phyloP scores from a whole-genome alignment of 2,329 filamentous ascomycete genomes.

The Gnomoniopsis smithogilvyi region DNA sequence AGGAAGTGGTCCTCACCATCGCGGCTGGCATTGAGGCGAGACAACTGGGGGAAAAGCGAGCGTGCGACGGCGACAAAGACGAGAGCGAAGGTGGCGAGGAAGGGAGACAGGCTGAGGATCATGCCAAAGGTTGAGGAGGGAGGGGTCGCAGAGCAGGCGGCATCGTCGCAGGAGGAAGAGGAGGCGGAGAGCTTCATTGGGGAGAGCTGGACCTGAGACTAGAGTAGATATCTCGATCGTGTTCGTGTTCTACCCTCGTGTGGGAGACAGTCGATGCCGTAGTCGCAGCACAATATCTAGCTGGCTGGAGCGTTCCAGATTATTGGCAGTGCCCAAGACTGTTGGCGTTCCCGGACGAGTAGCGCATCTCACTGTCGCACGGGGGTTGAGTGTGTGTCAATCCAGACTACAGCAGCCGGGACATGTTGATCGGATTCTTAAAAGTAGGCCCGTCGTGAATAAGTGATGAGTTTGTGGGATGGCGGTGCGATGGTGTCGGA shows the following conservation, averaged over 20 bases:
- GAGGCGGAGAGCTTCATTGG: constrained; percentile 6
- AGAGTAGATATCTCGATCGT: background rate
- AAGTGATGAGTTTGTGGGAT: background rate
- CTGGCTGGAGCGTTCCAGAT: background rate
- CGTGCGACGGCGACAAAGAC: constrained; percentile 62
- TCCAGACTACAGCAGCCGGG: background rate
- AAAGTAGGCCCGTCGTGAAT: background rate
- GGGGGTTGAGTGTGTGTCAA: background rate
- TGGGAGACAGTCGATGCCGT: background rate
- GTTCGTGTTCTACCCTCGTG: background rate
- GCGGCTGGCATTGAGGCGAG: constrained; percentile 44
- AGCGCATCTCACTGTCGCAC: constrained; percentile 5
- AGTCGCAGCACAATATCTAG: background rate
- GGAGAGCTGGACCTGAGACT: background rate
- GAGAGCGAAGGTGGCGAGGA: constrained; percentile 65
- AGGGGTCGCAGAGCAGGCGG: constrained; percentile 49
- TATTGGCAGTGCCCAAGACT: constrained; percentile 7
- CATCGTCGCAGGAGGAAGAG: constrained; percentile 48
- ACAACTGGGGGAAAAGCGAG: constrained; percentile 71
- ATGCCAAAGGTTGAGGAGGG: constrained; percentile 42
- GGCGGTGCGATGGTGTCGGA: background rate
- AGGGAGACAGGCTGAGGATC: constrained; percentile 63
- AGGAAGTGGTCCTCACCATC: constrained; percentile 62
- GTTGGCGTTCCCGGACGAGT: constrained; percentile 2
- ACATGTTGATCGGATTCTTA: background rate